Evolutionary conservation across 768 basidiomycete species (phyloP), one percentile per base, ranked within the genome.

Genomic region (Amanita pseudoporphyria): DNA sequence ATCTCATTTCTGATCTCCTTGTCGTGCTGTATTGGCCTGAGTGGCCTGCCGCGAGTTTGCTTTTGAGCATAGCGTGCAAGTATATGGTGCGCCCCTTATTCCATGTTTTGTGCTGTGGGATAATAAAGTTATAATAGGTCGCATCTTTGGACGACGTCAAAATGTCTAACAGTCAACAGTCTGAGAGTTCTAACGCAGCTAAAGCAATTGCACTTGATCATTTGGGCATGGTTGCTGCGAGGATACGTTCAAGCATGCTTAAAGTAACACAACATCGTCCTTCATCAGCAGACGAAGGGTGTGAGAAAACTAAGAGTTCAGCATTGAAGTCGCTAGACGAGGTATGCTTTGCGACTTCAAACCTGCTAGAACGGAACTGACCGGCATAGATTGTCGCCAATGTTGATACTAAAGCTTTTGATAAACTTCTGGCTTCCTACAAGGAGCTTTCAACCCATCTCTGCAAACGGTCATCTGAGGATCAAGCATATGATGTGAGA

Each of bases 191-290:
- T 32, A 93, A 88, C 57, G 89, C 90, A 0, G 82, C 85, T 0
- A 95, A 93, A 63, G 82, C 81, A 1, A 82, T 96, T 54, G 89
- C 93, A 0, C 71, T 98, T 31, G 96, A 99, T 60, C 90, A 98
- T 64, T 71, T 99, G 0, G 96, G 96, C 9, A 74, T 84, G n/a
- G 89, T 99, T 46, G 93, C 87, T 19, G 87, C 92, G 3, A 78
- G 81, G 36, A 74, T 98, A 36, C 77, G 87, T 28, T 67, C 76
- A 0, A 82, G 77, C 32, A 66, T 69, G 45, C 63, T 82, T 39
- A 76, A 70, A 46, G 67, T 74, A 16, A 68, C 73, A 57, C 62
- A 55, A 10, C 12, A 24, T 31, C 40, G 19, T 10, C 21, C 43
- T 16, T 9, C 32, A 14, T n/a, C 40, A 2, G 21, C n/a, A 33